Evolutionary conservation across 2,329 filamentous ascomycete genomes (phyloP), one percentile per base, ranked within the genome.

Genomic region (Colletotrichum australisinense): DNA sequence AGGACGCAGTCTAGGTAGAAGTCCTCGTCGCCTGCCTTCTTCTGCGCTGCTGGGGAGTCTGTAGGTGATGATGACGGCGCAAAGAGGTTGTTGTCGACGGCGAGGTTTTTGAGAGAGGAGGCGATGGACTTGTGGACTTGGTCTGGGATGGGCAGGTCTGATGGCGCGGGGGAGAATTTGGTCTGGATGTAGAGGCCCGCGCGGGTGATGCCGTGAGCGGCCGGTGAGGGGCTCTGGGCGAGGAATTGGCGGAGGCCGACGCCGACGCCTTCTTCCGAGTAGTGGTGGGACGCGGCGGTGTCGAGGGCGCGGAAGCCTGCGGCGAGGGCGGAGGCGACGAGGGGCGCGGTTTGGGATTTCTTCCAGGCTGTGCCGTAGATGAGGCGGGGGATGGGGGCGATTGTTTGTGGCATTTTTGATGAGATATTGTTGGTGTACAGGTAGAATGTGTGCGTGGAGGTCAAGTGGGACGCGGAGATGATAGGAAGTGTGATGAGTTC

Each of bases 341-440:
- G 86, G 67, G 89, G 85, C 24, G 88, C 87, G 0, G 93, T 95
- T 22, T 83, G 83, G 1, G 92, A 90, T 78, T 93, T 92, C 81
- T 97, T 97, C 94, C 94, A 96, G n/a, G 94, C 94, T 2, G 94
- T 96, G 64, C 94, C 94, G 80, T 97, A 97, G 75, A 97, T 78
- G 35, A 92, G 84, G 74, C 84, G 86, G 5, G 88, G 89, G 76
- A 90, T 86, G 19, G 77, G 66, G 12, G 73, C 62, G 35, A 60
- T 52, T 26, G 55, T 53, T 35, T 63, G 42, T 69, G 19, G 66
- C 52, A 63, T 67, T 60, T 32, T 32, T 24, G 64, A 5, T 49
- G 35, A 5, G 26, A 19, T 26, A 16, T 5, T n/a, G 9, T 7
- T 14, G 28, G 56, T 42, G 38, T 42, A 16, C 14, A 16, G 38